Base-by-base conservation (phyloP, 2,329 filamentous ascomycete genomes). In the Talaromyces sp. region DNA sequence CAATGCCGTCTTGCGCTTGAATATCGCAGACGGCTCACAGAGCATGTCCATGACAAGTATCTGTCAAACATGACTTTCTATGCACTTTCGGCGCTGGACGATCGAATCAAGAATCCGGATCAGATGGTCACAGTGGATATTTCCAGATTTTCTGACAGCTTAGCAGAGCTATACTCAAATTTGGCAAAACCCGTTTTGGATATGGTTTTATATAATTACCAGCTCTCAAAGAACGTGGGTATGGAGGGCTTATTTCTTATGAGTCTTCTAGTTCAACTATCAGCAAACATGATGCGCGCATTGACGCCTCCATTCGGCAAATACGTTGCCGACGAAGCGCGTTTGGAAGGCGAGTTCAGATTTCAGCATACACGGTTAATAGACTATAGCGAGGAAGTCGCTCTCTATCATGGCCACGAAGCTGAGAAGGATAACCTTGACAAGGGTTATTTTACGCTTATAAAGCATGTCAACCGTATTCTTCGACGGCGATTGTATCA, bases 41-140 rank as follows among this genome's bases (percentile, higher is more conserved):
- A 95, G 73, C 84, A 93, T 75, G 95, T 99, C 60, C 95, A 99
- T 80, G 91, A 96, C 76, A 92, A 93, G 76, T 99, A 99, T 77
- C 85, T 99, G 14, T 93, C 91, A n/a, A 91, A 97, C 66, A 90
- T 99, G 86, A 98, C 94, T 0, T 99, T 98, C 77, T 99, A 99
- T 77, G 93, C 93, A 3, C 90, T 99, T 61, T 96, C 93, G 0
- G 93, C 95, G 0, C 84, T 99, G 41, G 95, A 99, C 73, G 95
- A 99, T 76, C 88, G 95, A 74, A 97, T 99, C 84, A 97, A 97
- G 83, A 99, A 99, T 74, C 92, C 95, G 3, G 95, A 99, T 75
- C 95, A 99, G 79, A 85, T 99, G 50, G 96, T 99, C 71, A 95
- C 94, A 0, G 94, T 98, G 33, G 95, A 99, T 75, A 92, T 99